A percentile compares a stretch with the other conserved stretches of the same genome.
Evolutionary conservation across 805 yeast species (phyloP).

Genomic region (Limtongia smithiae): DNA sequence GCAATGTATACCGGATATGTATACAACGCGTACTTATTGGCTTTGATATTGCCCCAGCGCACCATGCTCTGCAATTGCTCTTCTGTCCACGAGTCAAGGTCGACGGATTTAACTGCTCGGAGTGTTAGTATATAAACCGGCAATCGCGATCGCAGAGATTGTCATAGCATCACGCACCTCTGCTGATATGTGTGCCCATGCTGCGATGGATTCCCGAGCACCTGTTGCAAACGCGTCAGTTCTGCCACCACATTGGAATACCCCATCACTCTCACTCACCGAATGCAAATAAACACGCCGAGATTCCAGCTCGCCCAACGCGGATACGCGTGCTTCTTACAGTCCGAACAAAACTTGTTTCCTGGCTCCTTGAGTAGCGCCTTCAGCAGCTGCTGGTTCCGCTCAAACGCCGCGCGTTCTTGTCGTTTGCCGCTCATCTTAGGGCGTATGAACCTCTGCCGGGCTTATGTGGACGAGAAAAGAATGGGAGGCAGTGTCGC

Average conservation of each 20-base stretch:
- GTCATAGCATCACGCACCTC: conserved; percentile 36
- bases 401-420: conserved; percentile 40
- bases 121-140: background rate
- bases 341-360: conserved; percentile 84
- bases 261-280: conserved; percentile 28
- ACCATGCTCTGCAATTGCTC: conserved; percentile 81
- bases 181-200: conserved; percentile 91
- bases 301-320: conserved; percentile 98
- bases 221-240: conserved; percentile 37
- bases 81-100: conserved; percentile 94
- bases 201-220: conserved; percentile 96
- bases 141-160: background rate
- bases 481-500: too few species aligned
- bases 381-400: conserved; percentile 67
- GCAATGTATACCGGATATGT: background rate
- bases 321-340: conserved; percentile 85
- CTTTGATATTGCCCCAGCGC: conserved; percentile 78
- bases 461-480: too few species aligned
- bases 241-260: background rate
- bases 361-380: conserved; percentile 71
- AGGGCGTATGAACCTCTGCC: background rate
- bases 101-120: conserved; percentile 73
- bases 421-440: conserved; percentile 28
- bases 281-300: conserved; percentile 86
- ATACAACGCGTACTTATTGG: conserved; percentile 46